These are phyloP conservation scores for Globisporangium nagaii DNA, from an alignment of 352 stramenopile species.

Conservation along the genomic window DNA sequence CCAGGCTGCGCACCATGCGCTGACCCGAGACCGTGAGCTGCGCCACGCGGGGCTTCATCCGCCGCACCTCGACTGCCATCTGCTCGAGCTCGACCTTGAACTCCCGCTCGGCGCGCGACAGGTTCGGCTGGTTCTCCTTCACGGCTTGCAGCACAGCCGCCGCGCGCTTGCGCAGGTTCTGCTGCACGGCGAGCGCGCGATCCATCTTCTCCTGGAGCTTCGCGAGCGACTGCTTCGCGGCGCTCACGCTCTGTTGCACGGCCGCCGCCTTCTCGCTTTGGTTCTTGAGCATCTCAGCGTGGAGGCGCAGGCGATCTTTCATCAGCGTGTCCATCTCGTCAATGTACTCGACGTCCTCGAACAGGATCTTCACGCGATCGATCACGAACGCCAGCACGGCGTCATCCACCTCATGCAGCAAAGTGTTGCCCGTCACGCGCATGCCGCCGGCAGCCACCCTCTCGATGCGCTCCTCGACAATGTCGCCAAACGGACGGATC, in stretches of 20 bases:
- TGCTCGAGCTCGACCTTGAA: conserved; percentile 68
- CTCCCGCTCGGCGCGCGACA: conserved; percentile 69
- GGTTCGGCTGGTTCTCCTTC: conserved; percentile 75
- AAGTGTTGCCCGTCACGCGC: conserved; percentile 57
- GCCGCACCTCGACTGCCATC: conserved; percentile 52
- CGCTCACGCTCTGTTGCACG: conserved; percentile 31
- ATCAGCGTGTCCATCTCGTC: conserved; percentile 68
- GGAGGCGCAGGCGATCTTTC: conserved; percentile 47
- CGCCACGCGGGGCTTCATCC: conserved; percentile 64
- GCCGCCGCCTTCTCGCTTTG: conserved; percentile 37
- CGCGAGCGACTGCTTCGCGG: conserved; percentile 28
- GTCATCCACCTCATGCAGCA: conserved; percentile 60
- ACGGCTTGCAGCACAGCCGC: conserved; percentile 71
- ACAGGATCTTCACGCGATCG: conserved; percentile 39
- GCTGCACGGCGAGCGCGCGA: conserved; percentile 54
- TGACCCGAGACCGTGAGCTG: conserved; percentile 67
- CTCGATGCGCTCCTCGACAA: conserved; percentile 62
- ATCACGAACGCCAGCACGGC: conserved; percentile 54
- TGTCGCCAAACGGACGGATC: conserved; percentile 47
- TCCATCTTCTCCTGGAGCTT: conserved; percentile 51
- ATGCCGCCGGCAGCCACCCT: conserved; percentile 28
- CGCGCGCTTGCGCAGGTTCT: conserved; percentile 72
- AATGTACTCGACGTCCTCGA: conserved; percentile 74
- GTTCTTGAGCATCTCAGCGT: conserved; percentile 52
- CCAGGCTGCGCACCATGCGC: conserved; percentile 46